Conservation (phyloP, 768 basidiomycete genomes). For the Mycena maculata region DNA sequence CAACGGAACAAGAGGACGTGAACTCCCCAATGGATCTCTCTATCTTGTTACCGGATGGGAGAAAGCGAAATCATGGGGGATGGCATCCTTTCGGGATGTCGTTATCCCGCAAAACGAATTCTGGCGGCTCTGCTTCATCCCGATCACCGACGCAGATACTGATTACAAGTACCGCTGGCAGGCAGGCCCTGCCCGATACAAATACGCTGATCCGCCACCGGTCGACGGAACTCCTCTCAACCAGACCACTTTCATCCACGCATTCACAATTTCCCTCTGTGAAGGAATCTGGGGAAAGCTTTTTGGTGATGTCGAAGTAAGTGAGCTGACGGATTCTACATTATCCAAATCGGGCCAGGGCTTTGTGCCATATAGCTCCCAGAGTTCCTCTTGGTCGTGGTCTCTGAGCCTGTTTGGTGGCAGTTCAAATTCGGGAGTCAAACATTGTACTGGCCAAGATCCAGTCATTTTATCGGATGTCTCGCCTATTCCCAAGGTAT, state of each 20-base stretch:
- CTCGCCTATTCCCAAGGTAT: neutral
- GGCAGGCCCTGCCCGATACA: neutral
- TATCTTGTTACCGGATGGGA: constrained; percentile 37
- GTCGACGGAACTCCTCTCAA: neutral
- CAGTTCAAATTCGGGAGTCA: neutral
- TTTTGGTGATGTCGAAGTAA: constrained; percentile 4
- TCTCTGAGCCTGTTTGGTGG: neutral
- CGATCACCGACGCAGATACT: neutral
- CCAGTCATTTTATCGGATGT: neutral
- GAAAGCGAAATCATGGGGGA: constrained; percentile 31
- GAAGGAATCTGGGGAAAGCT: constrained; percentile 17
- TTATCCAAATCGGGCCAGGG: neutral
- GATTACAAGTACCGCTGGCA: constrained; percentile 9
- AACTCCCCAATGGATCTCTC: constrained; percentile 27
- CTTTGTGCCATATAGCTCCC: constrained; percentile 3
- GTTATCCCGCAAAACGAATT: neutral
- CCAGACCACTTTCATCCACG: constrained; percentile 22
- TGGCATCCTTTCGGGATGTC: constrained; percentile 18
- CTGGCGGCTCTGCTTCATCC: constrained; percentile 9
- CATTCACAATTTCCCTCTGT: constrained; percentile 18
- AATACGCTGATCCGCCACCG: neutral
- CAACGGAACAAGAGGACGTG: constrained; percentile 18
- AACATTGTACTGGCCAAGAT: neutral
- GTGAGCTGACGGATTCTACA: neutral
- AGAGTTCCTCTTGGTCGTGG: neutral